Evolutionary conservation across 805 yeast genomes (phyloP), one percentile per base, ranked within the genome.

Genomic region (Myxozyma geophila): DNA sequence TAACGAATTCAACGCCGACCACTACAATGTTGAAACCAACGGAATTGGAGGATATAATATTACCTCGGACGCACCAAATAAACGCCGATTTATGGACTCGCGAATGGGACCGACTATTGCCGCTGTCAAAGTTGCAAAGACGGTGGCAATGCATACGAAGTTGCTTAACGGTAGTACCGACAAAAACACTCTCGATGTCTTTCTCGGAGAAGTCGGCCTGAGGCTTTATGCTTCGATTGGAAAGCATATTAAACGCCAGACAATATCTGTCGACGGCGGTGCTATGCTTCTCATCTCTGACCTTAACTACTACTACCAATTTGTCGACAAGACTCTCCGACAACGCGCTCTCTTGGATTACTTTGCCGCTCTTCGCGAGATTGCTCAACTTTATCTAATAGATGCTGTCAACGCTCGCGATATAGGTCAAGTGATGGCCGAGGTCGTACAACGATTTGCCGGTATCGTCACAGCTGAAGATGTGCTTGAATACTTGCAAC

Each of bases 391-490:
- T 33, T 95, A 85, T 73, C 78, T 95, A 57, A 87, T 93, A 28
- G 86, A 84, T 44, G 81, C 81, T n/a, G 77, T 79, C 44, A 95
- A 91, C 68, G 87, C 97, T 0, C 89, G 87, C 72, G 92, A 92
- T 36, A 80, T 93, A 21, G 98, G 97, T 0, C 85, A 84, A 66
- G 81, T 93, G 64, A 87, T 92, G 54, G 85, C 93, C 63, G 97
- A 92, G 73, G 80, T 91, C 68, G 85, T 89, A 58, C 63, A 58
- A 49, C 84, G 92, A 71, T 95, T 91, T 75, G 88, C 91, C 69
- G 97, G 98, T 0, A 85, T 93, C 4, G 88, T 93, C 72, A 85
- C 87, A 36, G 96, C 96, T 52, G 98, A 95, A 70, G 99, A 93
- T 70, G 87, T 93, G n/a, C 89, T 90, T 71, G 96, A 90, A 73